Evolutionary conservation across 139 green algal genomes (phyloP), one percentile per base, ranked within the genome.

Genomic region (Chlorella sp.): DNA sequence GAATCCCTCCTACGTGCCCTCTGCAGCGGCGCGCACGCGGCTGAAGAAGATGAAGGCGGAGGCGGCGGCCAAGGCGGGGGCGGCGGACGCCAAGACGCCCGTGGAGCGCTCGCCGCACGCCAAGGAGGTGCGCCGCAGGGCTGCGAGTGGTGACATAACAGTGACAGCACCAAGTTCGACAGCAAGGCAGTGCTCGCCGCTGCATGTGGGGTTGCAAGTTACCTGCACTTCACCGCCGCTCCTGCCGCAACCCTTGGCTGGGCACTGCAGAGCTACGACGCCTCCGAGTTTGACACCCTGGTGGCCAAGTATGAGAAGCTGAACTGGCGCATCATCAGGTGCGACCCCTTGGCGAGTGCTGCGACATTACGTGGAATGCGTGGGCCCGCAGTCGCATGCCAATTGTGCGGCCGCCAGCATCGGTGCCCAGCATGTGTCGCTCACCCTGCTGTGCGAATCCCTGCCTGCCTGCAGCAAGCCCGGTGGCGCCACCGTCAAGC

Each of bases 401-500:
- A n/a, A n/a, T n/a, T n/a, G n/a, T n/a, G n/a, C n/a, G n/a, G n/a
- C n/a, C n/a, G n/a, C n/a, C n/a, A n/a, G n/a, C n/a, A n/a, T n/a
- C n/a, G n/a, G n/a, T n/a, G n/a, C n/a, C n/a, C n/a, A n/a, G n/a
- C n/a, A n/a, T n/a, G n/a, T n/a, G n/a, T n/a, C n/a, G n/a, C n/a
- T n/a, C n/a, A n/a, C n/a, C n/a, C n/a, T n/a, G n/a, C n/a, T n/a
- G n/a, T n/a, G n/a, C n/a, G n/a, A n/a, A n/a, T n/a, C n/a, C n/a
- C n/a, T 69, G 63, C 12, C 16, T n/a, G 36, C 6, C 0, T 62
- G 76, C 76, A 82, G 89, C 74, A 96, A 97, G 90, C 95, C 96
- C 13, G 96, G 96, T 34, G 96, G 96, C 32, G 96, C 96, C 5
- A 95, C 91, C 20, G 95, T 97, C 55, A 97, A 96, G 89, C 95